A percentile compares a stretch with the other conserved stretches of the same genome.
These are phyloP conservation scores for Flaveria floridana DNA, from an alignment of 140 eudicot genomes.

Conservation along the genomic window DNA sequence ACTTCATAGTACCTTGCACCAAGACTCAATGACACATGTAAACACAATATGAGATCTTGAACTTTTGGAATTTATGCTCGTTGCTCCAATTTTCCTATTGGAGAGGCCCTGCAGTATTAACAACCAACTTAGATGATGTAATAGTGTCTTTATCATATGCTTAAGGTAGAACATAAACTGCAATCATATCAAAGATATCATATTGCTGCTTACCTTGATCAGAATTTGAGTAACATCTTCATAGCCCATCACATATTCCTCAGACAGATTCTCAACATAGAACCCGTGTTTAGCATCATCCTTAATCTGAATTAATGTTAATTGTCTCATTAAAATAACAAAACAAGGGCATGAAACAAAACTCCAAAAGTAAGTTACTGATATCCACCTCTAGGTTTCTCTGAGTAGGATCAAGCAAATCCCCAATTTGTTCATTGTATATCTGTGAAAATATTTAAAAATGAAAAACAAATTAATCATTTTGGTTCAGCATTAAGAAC, in stretches of 20 bases:
- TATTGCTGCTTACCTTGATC: slow-evolving; percentile 61
- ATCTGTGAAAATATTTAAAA: slow-evolving; percentile 45
- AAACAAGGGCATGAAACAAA: slow-evolving; percentile 5
- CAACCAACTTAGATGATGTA: slow-evolving; percentile 7
- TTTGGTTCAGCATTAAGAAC: slow-evolving; percentile 7
- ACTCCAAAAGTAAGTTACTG: slow-evolving; percentile 11
- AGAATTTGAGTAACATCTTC: slow-evolving; percentile 87
- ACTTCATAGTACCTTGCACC: slow-evolving; percentile 75
- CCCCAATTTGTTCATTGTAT: slow-evolving; percentile 85
- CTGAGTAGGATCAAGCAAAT: slow-evolving; percentile 88
- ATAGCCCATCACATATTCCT: slow-evolving; percentile 74
- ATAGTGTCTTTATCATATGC: background rate
- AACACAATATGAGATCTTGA: slow-evolving; percentile 89
- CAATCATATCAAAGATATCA: background rate
- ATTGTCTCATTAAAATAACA: slow-evolving; percentile 3
- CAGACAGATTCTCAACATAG: slow-evolving; percentile 82
- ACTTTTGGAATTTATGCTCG: slow-evolving; percentile 86
- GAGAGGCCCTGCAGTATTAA: slow-evolving; percentile 83
- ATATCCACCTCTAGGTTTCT: slow-evolving; percentile 70
- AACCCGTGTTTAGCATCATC: slow-evolving; percentile 86
- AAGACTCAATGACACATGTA: slow-evolving; percentile 86
- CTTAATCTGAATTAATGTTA: slow-evolving; percentile 57
- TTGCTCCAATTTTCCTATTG: slow-evolving; percentile 77
- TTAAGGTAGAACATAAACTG: background rate
- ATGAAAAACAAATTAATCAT: background rate